Evolutionary conservation across 108 stramenopile genomes (phyloP).

Genomic region (Craspedostauros australis): DNA sequence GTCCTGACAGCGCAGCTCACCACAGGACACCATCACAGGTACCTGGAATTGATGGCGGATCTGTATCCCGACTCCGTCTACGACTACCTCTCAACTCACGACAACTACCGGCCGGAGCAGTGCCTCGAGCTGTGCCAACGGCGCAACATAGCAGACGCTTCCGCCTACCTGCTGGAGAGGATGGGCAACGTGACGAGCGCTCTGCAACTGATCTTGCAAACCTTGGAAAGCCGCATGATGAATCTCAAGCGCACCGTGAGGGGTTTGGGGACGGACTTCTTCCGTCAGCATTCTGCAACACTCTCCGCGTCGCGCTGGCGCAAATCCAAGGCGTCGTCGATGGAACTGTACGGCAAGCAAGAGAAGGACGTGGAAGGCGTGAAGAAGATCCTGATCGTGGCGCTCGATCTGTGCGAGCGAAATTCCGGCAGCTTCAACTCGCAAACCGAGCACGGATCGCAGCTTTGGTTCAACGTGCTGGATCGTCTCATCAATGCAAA

Average conservation of each 20-base stretch:
- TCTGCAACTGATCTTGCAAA: slow-evolving; percentile 74
- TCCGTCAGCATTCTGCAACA: too few relatives aligned
- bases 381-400: slow-evolving; percentile 57
- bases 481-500: slow-evolving; percentile 79
- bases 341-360: slow-evolving; percentile 21
- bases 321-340: too few relatives aligned
- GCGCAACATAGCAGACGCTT: slow-evolving; percentile 82
- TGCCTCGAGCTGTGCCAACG: slow-evolving; percentile 78
- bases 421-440: slow-evolving; percentile 53
- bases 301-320: neutral
- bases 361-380: slow-evolving; percentile 57
- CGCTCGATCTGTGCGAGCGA: slow-evolving; percentile 76
- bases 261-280: slow-evolving; percentile 27
- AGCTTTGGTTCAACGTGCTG: slow-evolving; percentile 81
- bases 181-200: slow-evolving; percentile 86
- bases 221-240: slow-evolving; percentile 67
- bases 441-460: slow-evolving; percentile 62
- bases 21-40: slow-evolving; percentile 55
- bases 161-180: slow-evolving; percentile 83
- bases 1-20: slow-evolving; percentile 62
- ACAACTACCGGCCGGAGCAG: slow-evolving; percentile 75
- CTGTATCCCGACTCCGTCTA: slow-evolving; percentile 80
- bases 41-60: slow-evolving; percentile 58
- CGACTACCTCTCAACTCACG: slow-evolving; percentile 62
- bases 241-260: slow-evolving; percentile 51